Percentiles rank a stretch among this genome's conserved stretches.
Conservation (phyloP, 2,329 filamentous ascomycete genomes). For the Talaromyces sp. region DNA sequence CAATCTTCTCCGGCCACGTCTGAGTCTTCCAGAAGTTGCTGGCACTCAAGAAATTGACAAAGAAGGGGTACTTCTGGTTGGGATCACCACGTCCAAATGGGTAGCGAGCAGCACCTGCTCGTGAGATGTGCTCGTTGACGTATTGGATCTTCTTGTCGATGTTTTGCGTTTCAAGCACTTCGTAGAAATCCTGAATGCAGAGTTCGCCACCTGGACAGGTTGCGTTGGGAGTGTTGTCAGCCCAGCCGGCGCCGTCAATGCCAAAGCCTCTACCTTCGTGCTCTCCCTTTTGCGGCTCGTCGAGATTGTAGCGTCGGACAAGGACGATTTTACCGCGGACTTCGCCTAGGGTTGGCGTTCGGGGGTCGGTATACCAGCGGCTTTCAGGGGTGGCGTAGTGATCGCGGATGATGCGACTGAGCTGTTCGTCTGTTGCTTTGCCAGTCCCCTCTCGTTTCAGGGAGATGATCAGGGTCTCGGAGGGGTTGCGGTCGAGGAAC, state of each 20-base stretch:
- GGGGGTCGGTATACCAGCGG: conserved; percentile 75
- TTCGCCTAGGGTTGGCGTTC: conserved; percentile 73
- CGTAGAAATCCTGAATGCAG: conserved; percentile 92
- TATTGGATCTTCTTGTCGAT: conserved; percentile 78
- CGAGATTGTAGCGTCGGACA: conserved; percentile 72
- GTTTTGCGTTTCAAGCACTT: conserved; percentile 69
- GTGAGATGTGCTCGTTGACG: conserved; percentile 70
- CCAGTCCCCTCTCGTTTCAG: conserved; percentile 90
- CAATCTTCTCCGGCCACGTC: conserved; percentile 93
- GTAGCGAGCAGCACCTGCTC: conserved; percentile 57
- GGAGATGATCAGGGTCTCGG: conserved; percentile 79
- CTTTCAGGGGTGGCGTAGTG: conserved; percentile 61
- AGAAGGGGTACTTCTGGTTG: conserved; percentile 61
- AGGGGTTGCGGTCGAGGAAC: conserved; percentile 74
- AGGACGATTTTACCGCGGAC: conserved; percentile 80
- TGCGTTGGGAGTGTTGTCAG: conserved; percentile 81
- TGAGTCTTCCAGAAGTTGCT: conserved; percentile 91
- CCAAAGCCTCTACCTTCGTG: conserved; percentile 54
- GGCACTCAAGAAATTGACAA: conserved; percentile 84
- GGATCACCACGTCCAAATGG: conserved; percentile 42
- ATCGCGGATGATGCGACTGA: conserved; percentile 68
- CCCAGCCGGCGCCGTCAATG: conserved; percentile 67
- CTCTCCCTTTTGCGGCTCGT: conserved; percentile 45
- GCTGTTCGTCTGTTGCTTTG: conserved; percentile 71
- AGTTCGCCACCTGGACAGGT: conserved; percentile 67